Conservation (phyloP, 164 flowering plant species). For the Annona squamosa region DNA sequence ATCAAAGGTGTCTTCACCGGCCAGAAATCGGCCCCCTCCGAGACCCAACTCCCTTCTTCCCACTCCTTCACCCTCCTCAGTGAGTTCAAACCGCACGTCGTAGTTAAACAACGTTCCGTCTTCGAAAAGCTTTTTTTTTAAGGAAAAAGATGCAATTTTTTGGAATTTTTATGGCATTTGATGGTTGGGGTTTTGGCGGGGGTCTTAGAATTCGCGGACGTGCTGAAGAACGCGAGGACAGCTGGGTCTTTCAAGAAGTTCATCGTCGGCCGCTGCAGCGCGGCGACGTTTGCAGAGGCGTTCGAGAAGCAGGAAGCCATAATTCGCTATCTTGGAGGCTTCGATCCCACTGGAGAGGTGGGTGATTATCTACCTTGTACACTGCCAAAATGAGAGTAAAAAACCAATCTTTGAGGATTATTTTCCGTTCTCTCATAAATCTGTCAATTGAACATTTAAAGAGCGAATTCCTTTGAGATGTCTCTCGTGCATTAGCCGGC, state of each 20-base stretch:
- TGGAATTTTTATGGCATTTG: neutral
- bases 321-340: conserved; percentile 62
- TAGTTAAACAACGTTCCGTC: neutral
- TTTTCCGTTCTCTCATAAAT: too few relatives aligned
- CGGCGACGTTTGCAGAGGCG: conserved; percentile 67
- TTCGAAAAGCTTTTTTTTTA: too few relatives aligned
- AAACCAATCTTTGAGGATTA: too few relatives aligned
- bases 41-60: conserved; percentile 21
- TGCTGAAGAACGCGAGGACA: conserved; percentile 58
- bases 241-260: conserved; percentile 61
- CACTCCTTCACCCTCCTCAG: conserved; percentile 70
- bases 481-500: too few relatives aligned
- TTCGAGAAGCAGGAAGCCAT: conserved; percentile 89
- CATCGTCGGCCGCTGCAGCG: conserved; percentile 80
- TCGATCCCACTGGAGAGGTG: conserved; percentile 85
- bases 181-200: neutral
- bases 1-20: conserved; percentile 83
- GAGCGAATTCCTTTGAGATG: too few relatives aligned
- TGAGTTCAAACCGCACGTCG: conserved; percentile 19
- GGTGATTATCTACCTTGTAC: neutral
- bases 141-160: neutral
- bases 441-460: too few relatives aligned
- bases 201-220: conserved; percentile 67
- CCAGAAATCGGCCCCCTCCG: conserved; percentile 29
- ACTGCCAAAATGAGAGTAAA: too few relatives aligned